Conservation (phyloP, 441 rosid genomes). For the Lepidium campestre region DNA sequence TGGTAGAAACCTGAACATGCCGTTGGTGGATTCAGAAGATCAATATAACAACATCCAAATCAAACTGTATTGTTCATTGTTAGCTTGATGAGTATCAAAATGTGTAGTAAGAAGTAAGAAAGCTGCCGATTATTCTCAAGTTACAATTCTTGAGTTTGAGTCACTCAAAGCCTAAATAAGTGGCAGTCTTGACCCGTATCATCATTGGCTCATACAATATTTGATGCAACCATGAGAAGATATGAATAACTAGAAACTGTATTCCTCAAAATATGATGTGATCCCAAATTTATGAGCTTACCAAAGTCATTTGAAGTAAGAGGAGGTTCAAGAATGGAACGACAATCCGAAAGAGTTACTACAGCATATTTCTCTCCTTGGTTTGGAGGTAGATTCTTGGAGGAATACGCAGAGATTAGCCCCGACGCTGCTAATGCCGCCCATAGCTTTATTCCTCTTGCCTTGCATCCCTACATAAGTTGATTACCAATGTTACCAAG, state of each 20-base stretch:
- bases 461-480: constrained; percentile 55
- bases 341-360: constrained; percentile 70
- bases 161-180: not conserved
- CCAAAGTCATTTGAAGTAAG: constrained; percentile 55
- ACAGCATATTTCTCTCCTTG: constrained; percentile 68
- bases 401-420: constrained; percentile 56
- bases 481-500: not conserved
- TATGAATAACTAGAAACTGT: not conserved
- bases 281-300: constrained; percentile 1
- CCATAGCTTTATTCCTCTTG: constrained; percentile 62
- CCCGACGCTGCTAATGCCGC: constrained; percentile 71
- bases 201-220: not conserved
- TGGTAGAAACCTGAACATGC: constrained; percentile 66
- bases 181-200: not conserved
- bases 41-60: not conserved
- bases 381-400: constrained; percentile 33
- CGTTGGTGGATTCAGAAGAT: not conserved
- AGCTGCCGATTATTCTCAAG: not conserved
- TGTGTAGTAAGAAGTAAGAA: not conserved
- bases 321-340: constrained; percentile 63
- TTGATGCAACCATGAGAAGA: not conserved
- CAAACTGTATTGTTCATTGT: not conserved
- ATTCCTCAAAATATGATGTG: not conserved
- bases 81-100: not conserved
- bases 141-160: not conserved